A percentile compares a stretch with the other conserved stretches of the same genome.
These are phyloP conservation scores for Lycium barbarum DNA, from an alignment of 257 asterid species.

Conservation along the genomic window DNA sequence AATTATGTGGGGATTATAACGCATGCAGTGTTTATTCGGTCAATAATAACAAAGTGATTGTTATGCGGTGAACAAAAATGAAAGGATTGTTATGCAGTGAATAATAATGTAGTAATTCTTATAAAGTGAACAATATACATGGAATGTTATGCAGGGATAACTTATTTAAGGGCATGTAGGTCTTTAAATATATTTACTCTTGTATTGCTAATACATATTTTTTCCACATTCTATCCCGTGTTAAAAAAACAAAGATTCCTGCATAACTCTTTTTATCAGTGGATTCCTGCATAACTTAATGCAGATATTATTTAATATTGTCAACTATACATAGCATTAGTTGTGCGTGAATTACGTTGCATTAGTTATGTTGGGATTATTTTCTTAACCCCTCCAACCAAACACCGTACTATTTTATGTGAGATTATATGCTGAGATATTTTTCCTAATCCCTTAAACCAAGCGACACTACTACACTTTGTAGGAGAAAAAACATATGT, in stretches of 20 bases:
- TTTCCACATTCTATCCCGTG: not conserved
- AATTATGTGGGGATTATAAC: not conserved
- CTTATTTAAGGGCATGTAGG: not conserved
- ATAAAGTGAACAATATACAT: not conserved
- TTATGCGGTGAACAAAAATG: not conserved
- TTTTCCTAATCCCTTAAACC: not conserved
- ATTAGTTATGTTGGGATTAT: constrained; percentile 10
- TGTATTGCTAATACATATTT: not conserved
- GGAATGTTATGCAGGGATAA: not conserved
- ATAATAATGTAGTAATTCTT: not conserved
- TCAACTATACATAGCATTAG: not conserved
- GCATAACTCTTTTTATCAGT: not conserved
- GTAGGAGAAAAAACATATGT: not conserved
- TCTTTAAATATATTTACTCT: not conserved
- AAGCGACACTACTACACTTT: not conserved
- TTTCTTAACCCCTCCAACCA: not conserved
- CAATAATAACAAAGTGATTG: not conserved
- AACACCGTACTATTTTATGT: not conserved
- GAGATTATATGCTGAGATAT: not conserved
- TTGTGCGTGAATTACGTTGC: not conserved
- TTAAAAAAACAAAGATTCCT: not conserved
- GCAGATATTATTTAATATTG: not conserved
- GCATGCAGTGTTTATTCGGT: not conserved
- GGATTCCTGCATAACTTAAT: not conserved
- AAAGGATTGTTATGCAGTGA: not conserved